A percentile compares a stretch with the other conserved stretches of the same genome.
phyloP scores from a whole-genome alignment of 108 stramenopile genomes.

The Epipyxis sp. region DNA sequence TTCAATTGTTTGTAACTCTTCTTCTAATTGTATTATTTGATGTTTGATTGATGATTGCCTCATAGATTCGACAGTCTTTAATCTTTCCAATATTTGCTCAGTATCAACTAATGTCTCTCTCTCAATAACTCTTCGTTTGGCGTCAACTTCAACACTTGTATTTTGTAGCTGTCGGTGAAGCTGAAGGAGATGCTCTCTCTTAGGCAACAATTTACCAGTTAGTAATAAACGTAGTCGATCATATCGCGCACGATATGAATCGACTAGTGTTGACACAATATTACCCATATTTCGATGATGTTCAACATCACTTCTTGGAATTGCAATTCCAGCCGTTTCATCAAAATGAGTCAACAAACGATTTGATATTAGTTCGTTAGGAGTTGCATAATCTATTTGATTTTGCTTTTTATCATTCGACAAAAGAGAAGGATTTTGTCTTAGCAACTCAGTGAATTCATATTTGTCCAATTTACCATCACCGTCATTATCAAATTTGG shows the following conservation, averaged over 20 bases:
- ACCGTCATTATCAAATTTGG: no score
- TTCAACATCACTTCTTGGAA: background rate
- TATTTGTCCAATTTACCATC: no score
- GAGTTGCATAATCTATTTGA: no score
- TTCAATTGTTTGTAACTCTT: background rate
- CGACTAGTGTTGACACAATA: background rate
- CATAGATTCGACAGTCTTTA: constrained; percentile 16
- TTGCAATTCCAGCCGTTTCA: constrained; percentile 28
- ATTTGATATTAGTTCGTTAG: background rate
- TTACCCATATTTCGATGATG: constrained; percentile 7
- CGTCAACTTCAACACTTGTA: background rate
- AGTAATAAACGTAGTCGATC: constrained; percentile 17
- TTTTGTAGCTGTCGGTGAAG: constrained; percentile 3
- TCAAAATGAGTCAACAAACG: constrained; percentile 26
- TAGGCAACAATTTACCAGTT: background rate
- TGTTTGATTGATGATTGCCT: constrained; percentile 15
- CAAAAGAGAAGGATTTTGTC: no score
- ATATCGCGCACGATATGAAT: constrained; percentile 5
- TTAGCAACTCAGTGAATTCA: no score
- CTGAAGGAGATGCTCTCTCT: constrained; percentile 1
- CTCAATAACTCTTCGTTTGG: background rate
- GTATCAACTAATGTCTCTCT: constrained; percentile 4
- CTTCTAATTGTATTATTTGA: constrained; percentile 26
- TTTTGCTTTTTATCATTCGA: no score
- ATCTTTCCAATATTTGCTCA: constrained; percentile 19